These are phyloP conservation scores for Tuber borchii DNA, from an alignment of 495 filamentous ascomycete species.

Conservation along the genomic window DNA sequence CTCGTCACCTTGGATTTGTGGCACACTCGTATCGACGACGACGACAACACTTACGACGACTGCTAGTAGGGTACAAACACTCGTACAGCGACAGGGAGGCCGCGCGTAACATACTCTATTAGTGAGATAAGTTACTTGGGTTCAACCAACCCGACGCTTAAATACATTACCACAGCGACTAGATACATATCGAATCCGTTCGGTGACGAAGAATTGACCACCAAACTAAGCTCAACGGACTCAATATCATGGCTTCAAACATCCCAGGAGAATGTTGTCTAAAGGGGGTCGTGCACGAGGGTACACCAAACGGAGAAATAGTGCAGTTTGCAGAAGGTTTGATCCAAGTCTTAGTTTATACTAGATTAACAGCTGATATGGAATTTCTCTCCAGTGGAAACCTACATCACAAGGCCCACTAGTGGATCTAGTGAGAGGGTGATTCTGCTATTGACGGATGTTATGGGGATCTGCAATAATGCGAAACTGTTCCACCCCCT, in stretches of 20 bases:
- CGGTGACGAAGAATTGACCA: background rate
- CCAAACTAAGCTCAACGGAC: background rate
- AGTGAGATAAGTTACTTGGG: background rate
- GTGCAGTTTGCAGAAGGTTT: conserved; percentile 43
- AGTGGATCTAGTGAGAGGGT: conserved; percentile 45
- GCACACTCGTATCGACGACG: background rate
- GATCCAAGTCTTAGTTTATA: conserved; percentile 22
- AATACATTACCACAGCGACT: background rate
- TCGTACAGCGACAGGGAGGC: background rate
- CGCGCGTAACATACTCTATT: background rate
- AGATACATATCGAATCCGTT: background rate
- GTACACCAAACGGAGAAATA: conserved; percentile 44
- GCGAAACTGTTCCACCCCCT: conserved; percentile 53
- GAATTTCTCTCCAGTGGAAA: conserved; percentile 39
- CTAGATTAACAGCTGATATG: background rate
- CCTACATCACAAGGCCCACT: conserved; percentile 46
- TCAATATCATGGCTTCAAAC: conserved; percentile 46
- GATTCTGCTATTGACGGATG: conserved; percentile 57
- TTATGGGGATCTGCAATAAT: conserved; percentile 70
- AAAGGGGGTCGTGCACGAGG: conserved; percentile 47
- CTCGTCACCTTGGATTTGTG: background rate
- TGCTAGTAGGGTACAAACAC: background rate
- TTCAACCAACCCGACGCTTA: background rate
- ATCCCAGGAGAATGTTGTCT: conserved; percentile 46
- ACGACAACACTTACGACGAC: background rate